Percentiles rank a stretch among this genome's conserved stretches.
Conservation (phyloP, 768 basidiomycete species). For the Candolleomyces aberdarensis region DNA sequence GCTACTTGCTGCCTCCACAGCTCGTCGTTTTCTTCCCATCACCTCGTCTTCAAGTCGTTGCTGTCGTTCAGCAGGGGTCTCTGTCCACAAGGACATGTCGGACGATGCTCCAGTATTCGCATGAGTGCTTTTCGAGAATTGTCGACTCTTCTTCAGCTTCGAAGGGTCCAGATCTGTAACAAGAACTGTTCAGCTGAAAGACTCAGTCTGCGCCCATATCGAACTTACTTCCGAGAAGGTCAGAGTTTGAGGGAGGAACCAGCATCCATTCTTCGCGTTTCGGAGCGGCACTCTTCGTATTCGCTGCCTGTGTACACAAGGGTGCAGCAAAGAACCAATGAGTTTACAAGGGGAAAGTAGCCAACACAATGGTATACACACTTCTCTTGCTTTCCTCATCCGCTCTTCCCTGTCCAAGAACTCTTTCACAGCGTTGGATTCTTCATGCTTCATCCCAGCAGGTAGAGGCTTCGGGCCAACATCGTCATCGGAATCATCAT, state of each 20-base stretch:
- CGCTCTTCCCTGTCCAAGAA: slow-evolving; percentile 86
- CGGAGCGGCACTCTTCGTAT: slow-evolving; percentile 65
- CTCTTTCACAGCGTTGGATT: slow-evolving; percentile 68
- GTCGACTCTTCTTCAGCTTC: slow-evolving; percentile 66
- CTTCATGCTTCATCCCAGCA: slow-evolving; percentile 35
- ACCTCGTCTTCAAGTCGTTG: slow-evolving; percentile 93
- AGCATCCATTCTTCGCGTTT: slow-evolving; percentile 99
- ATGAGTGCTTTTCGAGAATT: slow-evolving; percentile 60
- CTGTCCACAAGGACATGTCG: slow-evolving; percentile 88
- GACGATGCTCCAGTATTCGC: slow-evolving; percentile 35
- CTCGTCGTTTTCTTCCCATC: slow-evolving; percentile 82
- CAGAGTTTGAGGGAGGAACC: slow-evolving; percentile 81
- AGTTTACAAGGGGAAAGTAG: not conserved
- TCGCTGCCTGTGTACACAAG: slow-evolving; percentile 51
- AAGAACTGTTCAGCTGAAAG: not conserved
- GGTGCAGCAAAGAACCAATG: not conserved
- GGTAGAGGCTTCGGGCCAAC: slow-evolving; percentile 82
- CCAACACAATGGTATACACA: slow-evolving; percentile 18
- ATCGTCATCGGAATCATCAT: slow-evolving; percentile 72
- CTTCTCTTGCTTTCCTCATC: slow-evolving; percentile 66
- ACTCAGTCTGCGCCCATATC: not conserved
- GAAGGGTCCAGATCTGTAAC: slow-evolving; percentile 78
- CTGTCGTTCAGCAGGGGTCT: slow-evolving; percentile 91
- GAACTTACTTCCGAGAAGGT: slow-evolving; percentile 71
- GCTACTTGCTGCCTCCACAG: slow-evolving; percentile 47